Evolutionary conservation across 805 yeast species (phyloP).

Genomic region (Kodamaea nitidulidarum): DNA sequence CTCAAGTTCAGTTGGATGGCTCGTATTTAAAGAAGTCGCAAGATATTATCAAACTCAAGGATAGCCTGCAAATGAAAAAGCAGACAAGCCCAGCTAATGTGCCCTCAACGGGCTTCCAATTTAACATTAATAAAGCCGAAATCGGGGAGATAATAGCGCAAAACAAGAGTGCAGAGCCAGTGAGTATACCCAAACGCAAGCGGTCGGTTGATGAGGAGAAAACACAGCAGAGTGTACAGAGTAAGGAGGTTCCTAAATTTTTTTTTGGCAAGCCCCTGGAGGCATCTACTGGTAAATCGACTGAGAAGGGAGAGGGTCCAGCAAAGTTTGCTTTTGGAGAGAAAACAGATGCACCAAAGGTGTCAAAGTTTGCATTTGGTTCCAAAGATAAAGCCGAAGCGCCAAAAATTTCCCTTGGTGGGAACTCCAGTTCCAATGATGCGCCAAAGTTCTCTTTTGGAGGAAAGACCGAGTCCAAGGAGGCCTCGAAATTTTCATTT

Average conservation of each 20-base stretch:
- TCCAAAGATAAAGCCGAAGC: background rate
- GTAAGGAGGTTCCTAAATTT: constrained; percentile 1
- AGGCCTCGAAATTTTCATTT: constrained; percentile 16
- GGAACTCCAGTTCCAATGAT: background rate
- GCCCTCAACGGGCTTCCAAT: constrained; percentile 40
- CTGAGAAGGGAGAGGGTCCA: background rate
- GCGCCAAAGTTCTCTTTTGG: constrained; percentile 4
- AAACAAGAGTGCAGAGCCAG: background rate
- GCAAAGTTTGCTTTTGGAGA: constrained; percentile 16
- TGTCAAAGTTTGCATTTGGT: constrained; percentile 1
- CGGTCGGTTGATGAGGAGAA: constrained; percentile 11
- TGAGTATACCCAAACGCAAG: background rate
- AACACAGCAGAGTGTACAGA: constrained; percentile 5
- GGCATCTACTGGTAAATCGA: background rate
- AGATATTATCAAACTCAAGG: constrained; percentile 30
- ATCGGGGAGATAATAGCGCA: constrained; percentile 20
- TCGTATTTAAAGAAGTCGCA: constrained; percentile 25
- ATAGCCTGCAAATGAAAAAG: constrained; percentile 11
- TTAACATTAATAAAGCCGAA: constrained; percentile 28
- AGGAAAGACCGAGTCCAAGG: background rate
- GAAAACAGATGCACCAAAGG: constrained; percentile 2
- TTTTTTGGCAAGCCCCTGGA: background rate
- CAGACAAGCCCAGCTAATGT: constrained; percentile 1
- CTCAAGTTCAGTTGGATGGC: constrained; percentile 21
- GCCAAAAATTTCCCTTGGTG: constrained; percentile 4